Base-by-base conservation (phyloP, 257 asterid genomes). In the Eustoma russellianum region DNA sequence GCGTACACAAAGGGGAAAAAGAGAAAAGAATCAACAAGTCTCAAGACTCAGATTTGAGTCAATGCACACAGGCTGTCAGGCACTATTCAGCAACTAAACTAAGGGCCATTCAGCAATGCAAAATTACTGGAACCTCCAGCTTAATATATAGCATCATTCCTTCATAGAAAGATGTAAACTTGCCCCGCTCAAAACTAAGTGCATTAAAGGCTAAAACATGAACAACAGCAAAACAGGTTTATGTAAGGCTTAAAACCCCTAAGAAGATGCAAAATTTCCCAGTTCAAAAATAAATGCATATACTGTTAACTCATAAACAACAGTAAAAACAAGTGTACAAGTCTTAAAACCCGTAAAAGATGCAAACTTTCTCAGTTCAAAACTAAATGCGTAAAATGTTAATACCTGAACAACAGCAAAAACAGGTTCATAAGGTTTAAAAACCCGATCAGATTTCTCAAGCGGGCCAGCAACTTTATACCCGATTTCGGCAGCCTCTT, bases 351-450 rank as follows among this genome's bases (percentile, higher is more conserved):
- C 17, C 17, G 6, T 14, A 10, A 7, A 11, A 41, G 7, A 30
- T 5, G 11, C 28, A 18, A 41, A 30, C 16, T 24, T 4, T 24
- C 30, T 4, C 30, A 24, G 30, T 24, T 24, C 30, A 24, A 19
- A 19, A 1, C 28, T 19, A 1, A 19, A 1, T 19, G 28, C 28
- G 3, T 3, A 64, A 3, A 16, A 17, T 18, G 30, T 11, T 18
- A 55, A 55, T 17, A 90, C 98, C 94, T 90, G 96, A 59, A 90
- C 77, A 52, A 90, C 84, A 0, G 94, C 96, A 48, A 79, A 90
- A 7, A 83, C 77, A 6, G 93, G 88, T 66, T 83, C 88, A 41
- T 81, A 86, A 5, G 74, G 74, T 41, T 75, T 83, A 66, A 79
- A 79, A 57, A 73, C 82, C 17, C 56, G 66, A 16, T 90, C 94